Conservation (phyloP, 1,139 yeast genomes). For the Taphrina pruni region DNA sequence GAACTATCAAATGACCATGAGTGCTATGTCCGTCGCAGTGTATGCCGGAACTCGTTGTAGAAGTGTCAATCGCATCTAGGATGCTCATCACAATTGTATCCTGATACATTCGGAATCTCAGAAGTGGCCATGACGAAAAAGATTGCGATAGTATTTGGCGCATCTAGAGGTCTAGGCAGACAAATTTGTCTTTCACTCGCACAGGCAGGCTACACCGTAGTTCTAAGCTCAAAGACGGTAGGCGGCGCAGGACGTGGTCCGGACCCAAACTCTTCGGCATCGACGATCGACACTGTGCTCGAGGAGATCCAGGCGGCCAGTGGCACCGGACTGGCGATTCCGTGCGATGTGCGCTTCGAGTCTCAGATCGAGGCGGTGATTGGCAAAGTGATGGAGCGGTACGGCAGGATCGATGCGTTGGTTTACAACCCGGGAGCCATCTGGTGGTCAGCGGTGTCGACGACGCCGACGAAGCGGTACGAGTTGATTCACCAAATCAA, state of each 20-base stretch:
- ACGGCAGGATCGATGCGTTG: slow-evolving; percentile 17
- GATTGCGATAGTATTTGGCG: slow-evolving; percentile 29
- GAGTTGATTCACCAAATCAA: slow-evolving; percentile 26
- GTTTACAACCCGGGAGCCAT: slow-evolving; percentile 33
- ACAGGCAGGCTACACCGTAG: slow-evolving; percentile 25
- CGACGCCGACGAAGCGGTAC: slow-evolving; percentile 28
- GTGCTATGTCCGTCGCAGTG: no score
- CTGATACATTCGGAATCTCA: background rate
- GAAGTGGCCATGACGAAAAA: background rate
- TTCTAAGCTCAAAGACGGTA: slow-evolving; percentile 23
- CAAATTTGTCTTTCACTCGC: slow-evolving; percentile 29
- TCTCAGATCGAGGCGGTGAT: slow-evolving; percentile 1
- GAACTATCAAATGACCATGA: no score
- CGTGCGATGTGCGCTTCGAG: slow-evolving; percentile 26
- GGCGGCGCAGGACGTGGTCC: background rate
- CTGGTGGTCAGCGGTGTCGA: slow-evolving; percentile 27
- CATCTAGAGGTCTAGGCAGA: slow-evolving; percentile 25
- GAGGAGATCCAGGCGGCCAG: slow-evolving; percentile 1
- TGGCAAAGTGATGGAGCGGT: background rate
- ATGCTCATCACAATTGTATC: no score
- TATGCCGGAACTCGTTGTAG: no score
- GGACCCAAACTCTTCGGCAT: slow-evolving; percentile 16
- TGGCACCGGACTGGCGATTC: slow-evolving; percentile 9
- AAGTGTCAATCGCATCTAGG: no score
- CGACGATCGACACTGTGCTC: slow-evolving; percentile 27